Evolutionary conservation across 2,329 filamentous ascomycete genomes (phyloP).

Genomic region (Penicillium sp.): DNA sequence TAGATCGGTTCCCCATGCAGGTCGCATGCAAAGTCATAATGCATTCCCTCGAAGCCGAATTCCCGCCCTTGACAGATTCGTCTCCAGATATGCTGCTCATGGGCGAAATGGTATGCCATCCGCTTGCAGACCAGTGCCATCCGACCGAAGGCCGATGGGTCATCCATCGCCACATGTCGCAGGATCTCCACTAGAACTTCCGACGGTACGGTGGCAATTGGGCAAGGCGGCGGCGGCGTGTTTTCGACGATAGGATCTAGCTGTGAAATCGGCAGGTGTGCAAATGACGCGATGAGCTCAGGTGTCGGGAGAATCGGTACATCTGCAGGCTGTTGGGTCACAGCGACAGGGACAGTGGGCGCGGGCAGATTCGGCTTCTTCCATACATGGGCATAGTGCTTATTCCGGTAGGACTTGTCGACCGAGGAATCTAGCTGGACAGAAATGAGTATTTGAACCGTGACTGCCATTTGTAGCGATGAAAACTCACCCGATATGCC

Average conservation of each 20-base stretch:
- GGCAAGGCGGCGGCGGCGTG: constrained; percentile 72
- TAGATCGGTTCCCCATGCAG: constrained; percentile 49
- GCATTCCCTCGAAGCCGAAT: constrained; percentile 80
- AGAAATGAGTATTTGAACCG: constrained; percentile 14
- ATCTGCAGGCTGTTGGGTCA: constrained; percentile 59
- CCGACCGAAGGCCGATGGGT: constrained; percentile 74
- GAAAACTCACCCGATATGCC: constrained; percentile 69
- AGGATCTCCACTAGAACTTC: constrained; percentile 84
- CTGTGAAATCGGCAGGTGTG: constrained; percentile 65
- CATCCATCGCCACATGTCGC: constrained; percentile 67
- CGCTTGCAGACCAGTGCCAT: constrained; percentile 81
- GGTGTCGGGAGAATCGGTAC: constrained; percentile 53
- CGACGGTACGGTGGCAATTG: constrained; percentile 72
- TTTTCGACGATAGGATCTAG: constrained; percentile 69
- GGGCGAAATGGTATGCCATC: constrained; percentile 78
- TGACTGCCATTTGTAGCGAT: not conserved
- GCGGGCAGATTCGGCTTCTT: constrained; percentile 48
- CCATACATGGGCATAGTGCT: constrained; percentile 74
- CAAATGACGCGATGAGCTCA: constrained; percentile 75
- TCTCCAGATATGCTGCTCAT: constrained; percentile 85
- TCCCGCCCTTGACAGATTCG: constrained; percentile 67
- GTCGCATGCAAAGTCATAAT: constrained; percentile 71
- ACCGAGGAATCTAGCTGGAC: constrained; percentile 76
- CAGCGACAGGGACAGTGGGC: constrained; percentile 54
- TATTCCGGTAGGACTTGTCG: constrained; percentile 83